Evolutionary conservation across 306 rosid species (phyloP), one percentile per base, ranked within the genome.

Genomic region (Cicer pinnatifidum): DNA sequence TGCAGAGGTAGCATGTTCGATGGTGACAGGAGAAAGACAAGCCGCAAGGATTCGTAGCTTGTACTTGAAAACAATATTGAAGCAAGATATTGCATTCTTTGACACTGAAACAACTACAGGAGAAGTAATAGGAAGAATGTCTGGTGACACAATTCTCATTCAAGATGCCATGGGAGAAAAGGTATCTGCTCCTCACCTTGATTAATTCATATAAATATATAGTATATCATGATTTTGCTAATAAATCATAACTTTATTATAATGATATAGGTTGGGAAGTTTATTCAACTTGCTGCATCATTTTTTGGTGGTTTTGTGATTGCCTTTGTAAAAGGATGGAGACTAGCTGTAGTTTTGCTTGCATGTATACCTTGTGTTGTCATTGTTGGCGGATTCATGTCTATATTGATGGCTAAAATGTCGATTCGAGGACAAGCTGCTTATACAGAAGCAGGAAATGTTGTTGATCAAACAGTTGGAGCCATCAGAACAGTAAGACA

Each of bases 81-180:
- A 93, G 56, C 98, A 93, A 35, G 98, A 93, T 65, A 88, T 93
- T 78, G 86, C 85, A 13, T 93, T 81, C 85, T 91, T 93, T 39
- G 97, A 93, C 84, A 88, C 90, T n/a, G 89, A 93, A 82, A 88
- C 96, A 2, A 80, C 83, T 15, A 89, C 94, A 0, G 97, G 98
- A 50, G 97, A 93, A 50, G 88, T 91, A 39, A 85, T 91, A 56
- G 91, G 96, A 2, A 88, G 97, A 71, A 93, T 91, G 98, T 91
- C 97, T 13, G 97, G 98, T 4, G 98, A 91, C 67, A 93, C 94
- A 75, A 84, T 91, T 83, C 92, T 93, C 82, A 93, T 93, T 59
- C 98, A 93, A 83, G 90, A 89, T 13, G 93, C 97, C 78, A 91
- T 91, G 97, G 96, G 97, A 15, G 97, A 93, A 73, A 93, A 89